Percentiles rank a stretch among this genome's conserved stretches.
Conservation (phyloP, 2,329 filamentous ascomycete genomes). For the Clonostachys rosea region DNA sequence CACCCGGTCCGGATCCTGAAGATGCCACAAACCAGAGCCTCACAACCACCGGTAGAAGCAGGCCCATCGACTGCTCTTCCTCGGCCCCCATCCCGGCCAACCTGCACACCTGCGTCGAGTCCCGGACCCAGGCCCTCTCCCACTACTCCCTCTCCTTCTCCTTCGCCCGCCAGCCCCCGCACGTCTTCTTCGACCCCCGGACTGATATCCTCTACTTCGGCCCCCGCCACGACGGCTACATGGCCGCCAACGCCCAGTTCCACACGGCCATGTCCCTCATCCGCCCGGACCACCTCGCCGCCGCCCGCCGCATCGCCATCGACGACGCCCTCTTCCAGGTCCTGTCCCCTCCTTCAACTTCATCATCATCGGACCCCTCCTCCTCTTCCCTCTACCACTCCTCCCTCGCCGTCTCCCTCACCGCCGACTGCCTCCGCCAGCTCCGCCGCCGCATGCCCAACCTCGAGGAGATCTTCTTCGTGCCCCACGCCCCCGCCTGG, state of each 20-base stretch:
- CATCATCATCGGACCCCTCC: neutral
- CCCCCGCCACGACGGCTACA: constrained; percentile 30
- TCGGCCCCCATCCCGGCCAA: constrained; percentile 33
- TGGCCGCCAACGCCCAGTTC: constrained; percentile 39
- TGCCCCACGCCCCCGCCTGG: constrained; percentile 19
- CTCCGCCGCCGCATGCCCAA: constrained; percentile 29
- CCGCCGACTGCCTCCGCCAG: constrained; percentile 30
- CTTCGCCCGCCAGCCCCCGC: constrained; percentile 12
- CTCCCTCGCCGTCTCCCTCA: constrained; percentile 30
- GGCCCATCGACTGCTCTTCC: constrained; percentile 30
- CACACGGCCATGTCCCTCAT: constrained; percentile 36
- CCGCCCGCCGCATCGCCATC: constrained; percentile 35
- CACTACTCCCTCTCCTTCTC: constrained; percentile 38
- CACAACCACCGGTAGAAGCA: neutral
- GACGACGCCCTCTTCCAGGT: constrained; percentile 39
- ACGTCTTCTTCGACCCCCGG: constrained; percentile 33
- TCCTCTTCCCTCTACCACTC: constrained; percentile 2
- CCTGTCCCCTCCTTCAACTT: too few relatives aligned
- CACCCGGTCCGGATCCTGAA: neutral
- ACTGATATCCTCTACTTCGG: constrained; percentile 44
- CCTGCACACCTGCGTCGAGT: constrained; percentile 40
- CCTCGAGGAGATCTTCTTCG: constrained; percentile 36
- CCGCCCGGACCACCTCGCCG: constrained; percentile 29
- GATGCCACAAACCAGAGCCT: neutral
- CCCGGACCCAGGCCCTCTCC: constrained; percentile 35